Base-by-base conservation (phyloP, 2,329 filamentous ascomycete species). In the Cordyceps pruinosa region DNA sequence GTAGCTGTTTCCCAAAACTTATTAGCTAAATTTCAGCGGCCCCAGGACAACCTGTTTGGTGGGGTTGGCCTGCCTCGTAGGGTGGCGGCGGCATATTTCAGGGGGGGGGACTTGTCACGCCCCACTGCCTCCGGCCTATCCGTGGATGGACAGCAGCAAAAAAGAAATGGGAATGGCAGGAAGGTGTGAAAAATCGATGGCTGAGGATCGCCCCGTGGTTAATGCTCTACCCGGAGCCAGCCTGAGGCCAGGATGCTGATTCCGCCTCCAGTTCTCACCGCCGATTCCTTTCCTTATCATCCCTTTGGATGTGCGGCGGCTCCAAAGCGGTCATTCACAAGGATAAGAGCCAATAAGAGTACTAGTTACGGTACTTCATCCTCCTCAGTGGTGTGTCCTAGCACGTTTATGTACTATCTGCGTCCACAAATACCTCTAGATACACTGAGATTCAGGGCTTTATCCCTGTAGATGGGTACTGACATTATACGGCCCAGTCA, bases 61-160 rank as follows among this genome's bases (percentile, higher is more conserved):
- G 37, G 21, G 21, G 39, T 42, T 8, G 8, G 9, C 39, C 21
- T 10, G 23, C 39, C 21, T 23, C 13, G 15, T 25, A 2, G 12
- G 17, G 32, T 39, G 30, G 5, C 42, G 47, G 42, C n/a, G n/a
- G n/a, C n/a, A n/a, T 56, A n/a, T 49, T 48, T 17, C 44, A 48
- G 39, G 53, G 53, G 45, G 21, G 48, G 41, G 30, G 41, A 34
- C 35, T 25, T 19, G 44, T 35, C 35, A 19, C 7, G 53, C 23
- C 35, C 53, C 53, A 48, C 45, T 21, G 10, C 8, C 26, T 56
- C 53, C 53, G 53, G 53, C 45, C 41, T 56, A 56, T 56, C 53
- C 53, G 53, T 42, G 35, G 26, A 42, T 56, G 6, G 25, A n/a
- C 52, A 46, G 41, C 21, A 28, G 30, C 13, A 42, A 35, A 37